Conservation (phyloP, 2,329 filamentous ascomycete species). For the Diaporthe sp. region DNA sequence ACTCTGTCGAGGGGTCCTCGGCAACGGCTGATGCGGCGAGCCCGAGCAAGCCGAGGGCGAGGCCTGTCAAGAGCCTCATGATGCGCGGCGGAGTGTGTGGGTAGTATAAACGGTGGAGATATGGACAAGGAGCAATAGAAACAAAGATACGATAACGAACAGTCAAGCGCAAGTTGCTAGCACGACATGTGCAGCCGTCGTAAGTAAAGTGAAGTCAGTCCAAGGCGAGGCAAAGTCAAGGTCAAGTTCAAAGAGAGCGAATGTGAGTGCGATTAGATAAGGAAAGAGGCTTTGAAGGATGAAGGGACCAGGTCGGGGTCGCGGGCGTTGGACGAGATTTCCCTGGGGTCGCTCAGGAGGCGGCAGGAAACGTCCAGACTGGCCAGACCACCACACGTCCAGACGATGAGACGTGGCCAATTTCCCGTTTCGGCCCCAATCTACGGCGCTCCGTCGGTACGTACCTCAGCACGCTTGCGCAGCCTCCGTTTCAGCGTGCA, state of each 20-base stretch:
- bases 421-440: constrained; percentile 30
- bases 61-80: constrained; percentile 47
- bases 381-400: background rate
- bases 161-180: background rate
- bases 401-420: constrained; percentile 33
- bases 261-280: constrained; percentile 19
- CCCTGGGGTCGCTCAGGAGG: constrained; percentile 11
- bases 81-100: background rate
- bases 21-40: constrained; percentile 65
- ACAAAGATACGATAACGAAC: background rate
- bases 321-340: background rate
- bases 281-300: constrained; percentile 23
- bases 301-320: constrained; percentile 4
- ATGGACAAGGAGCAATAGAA: background rate
- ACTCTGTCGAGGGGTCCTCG: constrained; percentile 64
- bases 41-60: constrained; percentile 61
- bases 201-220: constrained; percentile 8
- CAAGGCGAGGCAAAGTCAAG: background rate
- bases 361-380: constrained; percentile 1
- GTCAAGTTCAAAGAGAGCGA: background rate
- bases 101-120: background rate
- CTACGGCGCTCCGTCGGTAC: constrained; percentile 5
- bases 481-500: constrained; percentile 1
- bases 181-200: constrained; percentile 7
- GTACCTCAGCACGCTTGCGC: background rate